Base-by-base conservation (phyloP, 306 rosid species). In the Abrus precatorius region DNA sequence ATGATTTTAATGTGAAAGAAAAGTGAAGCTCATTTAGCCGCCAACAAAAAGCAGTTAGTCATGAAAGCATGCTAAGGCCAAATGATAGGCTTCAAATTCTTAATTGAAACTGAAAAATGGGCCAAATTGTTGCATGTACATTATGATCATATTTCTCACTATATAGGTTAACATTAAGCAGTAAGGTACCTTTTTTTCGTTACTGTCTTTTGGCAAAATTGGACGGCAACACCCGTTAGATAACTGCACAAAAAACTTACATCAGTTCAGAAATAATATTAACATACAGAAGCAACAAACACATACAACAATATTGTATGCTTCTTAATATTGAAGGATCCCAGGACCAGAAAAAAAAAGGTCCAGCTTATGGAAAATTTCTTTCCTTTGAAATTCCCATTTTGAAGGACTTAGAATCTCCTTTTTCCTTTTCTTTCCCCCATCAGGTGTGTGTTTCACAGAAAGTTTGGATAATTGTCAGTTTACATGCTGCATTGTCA, bases 181-280 rank as follows among this genome's bases (percentile, higher is more conserved):
- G 54, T 67, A 43, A 77, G 20, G 81, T 84, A 91, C 97, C 97
- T 92, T 95, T 72, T 89, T 85, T 85, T 86, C 97, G 14, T 89
- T 92, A 67, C 87, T 86, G 81, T 88, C 89, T 84, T 89, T 87
- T 67, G 95, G 92, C 11, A 81, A 86, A 89, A 91, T 83, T 54
- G 90, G 97, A 86, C 90, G 89, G 79, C 87, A 86, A 52, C 49
- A 80, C 28, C 88, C 86, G 8, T 47, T 66, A 1, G 89, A 76
- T 68, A 91, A 69, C 91, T 88, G 90, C 82, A 55, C 74, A 85
- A 78, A 78, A 75, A 77, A 64, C 57, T 72, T 60, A 65, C 59
- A 68, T 86, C 84, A 84, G 40, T 34, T 28, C 72, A 60, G 48
- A 80, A 50, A 61, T 83, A 70, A 67, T 32, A 9, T 45, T 72